A percentile compares a stretch with the other conserved stretches of the same genome.
Evolutionary conservation across 2,329 filamentous ascomycete genomes (phyloP).

Genomic region (Sporothrix humicola): DNA sequence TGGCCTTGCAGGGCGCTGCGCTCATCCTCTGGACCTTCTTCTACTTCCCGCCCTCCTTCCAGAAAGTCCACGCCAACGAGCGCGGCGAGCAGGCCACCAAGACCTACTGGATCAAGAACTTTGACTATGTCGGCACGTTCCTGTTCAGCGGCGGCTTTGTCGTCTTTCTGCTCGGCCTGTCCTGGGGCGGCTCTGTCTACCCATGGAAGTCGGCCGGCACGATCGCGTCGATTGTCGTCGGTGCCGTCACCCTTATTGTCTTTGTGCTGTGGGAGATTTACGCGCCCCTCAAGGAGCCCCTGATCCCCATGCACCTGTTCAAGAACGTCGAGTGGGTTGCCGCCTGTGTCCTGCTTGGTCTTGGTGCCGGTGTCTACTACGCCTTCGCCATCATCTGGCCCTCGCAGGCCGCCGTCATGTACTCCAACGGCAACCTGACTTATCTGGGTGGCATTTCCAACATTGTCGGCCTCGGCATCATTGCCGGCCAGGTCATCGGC

Average conservation of each 20-base stretch:
- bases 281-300: slow-evolving; percentile 45
- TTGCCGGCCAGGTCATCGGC: slow-evolving; percentile 41
- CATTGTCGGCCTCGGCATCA: slow-evolving; percentile 42
- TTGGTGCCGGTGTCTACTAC: slow-evolving; percentile 48
- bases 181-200: slow-evolving; percentile 45
- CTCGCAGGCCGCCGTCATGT: slow-evolving; percentile 45
- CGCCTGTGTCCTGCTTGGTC: slow-evolving; percentile 43
- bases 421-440: slow-evolving; percentile 39
- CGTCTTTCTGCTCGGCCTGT: slow-evolving; percentile 44
- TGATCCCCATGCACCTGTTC: slow-evolving; percentile 49
- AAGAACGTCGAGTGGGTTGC: slow-evolving; percentile 45
- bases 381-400: slow-evolving; percentile 50
- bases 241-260: not conserved
- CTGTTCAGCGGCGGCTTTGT: slow-evolving; percentile 44
- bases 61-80: slow-evolving; percentile 42
- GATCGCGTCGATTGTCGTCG: slow-evolving; percentile 41
- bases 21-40: slow-evolving; percentile 44
- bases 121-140: slow-evolving; percentile 45
- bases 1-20: slow-evolving; percentile 42
- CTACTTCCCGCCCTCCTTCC: slow-evolving; percentile 46
- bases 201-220: slow-evolving; percentile 44
- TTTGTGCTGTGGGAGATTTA: slow-evolving; percentile 16
- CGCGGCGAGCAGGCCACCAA: slow-evolving; percentile 35
- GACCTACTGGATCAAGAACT: slow-evolving; percentile 41
- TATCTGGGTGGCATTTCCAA: slow-evolving; percentile 41